These are phyloP conservation scores for Fraxinus sp. DNA, from an alignment of 305 asterid species.

Conservation along the genomic window DNA sequence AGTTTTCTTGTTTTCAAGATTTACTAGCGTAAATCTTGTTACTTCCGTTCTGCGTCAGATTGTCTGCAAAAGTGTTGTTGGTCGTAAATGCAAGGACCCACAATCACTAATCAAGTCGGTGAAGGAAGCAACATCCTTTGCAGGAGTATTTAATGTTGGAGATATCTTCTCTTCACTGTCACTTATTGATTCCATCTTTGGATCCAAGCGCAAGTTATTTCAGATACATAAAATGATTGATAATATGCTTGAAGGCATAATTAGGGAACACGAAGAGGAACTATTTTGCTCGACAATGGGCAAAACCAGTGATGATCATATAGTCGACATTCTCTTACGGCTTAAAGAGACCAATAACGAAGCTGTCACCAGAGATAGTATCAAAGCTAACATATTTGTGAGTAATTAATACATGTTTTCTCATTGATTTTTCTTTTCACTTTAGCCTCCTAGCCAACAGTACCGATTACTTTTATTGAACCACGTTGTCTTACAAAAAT, in stretches of 20 bases:
- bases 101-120: neutral
- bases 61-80: neutral
- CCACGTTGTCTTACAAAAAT: neutral
- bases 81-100: neutral
- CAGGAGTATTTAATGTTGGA: slow-evolving; percentile 25
- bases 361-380: neutral
- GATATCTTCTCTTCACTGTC: slow-evolving; percentile 57
- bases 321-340: slow-evolving; percentile 27
- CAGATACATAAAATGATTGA: neutral
- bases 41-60: too few species aligned
- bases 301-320: neutral
- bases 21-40: too few species aligned
- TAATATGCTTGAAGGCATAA: neutral
- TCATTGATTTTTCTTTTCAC: neutral
- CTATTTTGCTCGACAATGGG: neutral
- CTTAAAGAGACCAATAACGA: neutral
- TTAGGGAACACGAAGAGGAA: neutral
- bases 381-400: slow-evolving; percentile 21
- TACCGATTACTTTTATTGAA: too few species aligned
- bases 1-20: too few species aligned
- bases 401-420: neutral
- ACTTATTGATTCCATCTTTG: neutral
- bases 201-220: neutral
- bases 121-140: neutral
- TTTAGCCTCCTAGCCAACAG: too few species aligned